phyloP scores from a whole-genome alignment of 257 asterid species.

The Scutellaria barbata region DNA sequence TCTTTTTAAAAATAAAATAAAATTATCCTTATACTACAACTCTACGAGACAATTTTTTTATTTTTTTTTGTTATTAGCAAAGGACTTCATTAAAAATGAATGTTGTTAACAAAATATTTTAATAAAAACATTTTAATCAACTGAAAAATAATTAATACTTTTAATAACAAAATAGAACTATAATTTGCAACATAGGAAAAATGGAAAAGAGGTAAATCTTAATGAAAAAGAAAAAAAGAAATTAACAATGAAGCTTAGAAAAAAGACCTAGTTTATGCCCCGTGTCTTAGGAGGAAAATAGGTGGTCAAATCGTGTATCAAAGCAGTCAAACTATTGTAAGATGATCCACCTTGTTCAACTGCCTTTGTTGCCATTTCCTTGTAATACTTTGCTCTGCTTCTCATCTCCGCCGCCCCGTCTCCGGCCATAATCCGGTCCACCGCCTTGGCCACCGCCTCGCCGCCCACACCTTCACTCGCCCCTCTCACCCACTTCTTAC shows the following conservation, averaged over 20 bases:
- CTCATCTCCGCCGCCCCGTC: slow-evolving; percentile 50
- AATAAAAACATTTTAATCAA: too few relatives aligned
- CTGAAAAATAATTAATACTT: too few relatives aligned
- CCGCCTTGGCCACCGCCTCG: slow-evolving; percentile 47
- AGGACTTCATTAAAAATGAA: too few relatives aligned
- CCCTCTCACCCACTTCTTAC: slow-evolving; percentile 36
- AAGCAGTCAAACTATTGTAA: slow-evolving; percentile 42
- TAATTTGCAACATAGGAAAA: too few relatives aligned
- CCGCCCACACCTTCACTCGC: slow-evolving; percentile 45
- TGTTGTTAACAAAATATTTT: too few relatives aligned
- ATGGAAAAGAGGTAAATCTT: too few relatives aligned
- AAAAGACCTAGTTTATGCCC: not conserved
- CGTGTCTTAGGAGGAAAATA: slow-evolving; percentile 14
- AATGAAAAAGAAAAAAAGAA: too few relatives aligned
- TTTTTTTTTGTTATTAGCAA: too few relatives aligned
- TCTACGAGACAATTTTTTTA: too few relatives aligned
- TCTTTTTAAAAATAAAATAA: too few relatives aligned
- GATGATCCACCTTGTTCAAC: slow-evolving; percentile 75
- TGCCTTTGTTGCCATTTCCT: slow-evolving; percentile 49
- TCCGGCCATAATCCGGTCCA: slow-evolving; percentile 45
- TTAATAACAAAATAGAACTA: too few relatives aligned
- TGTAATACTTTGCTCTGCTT: slow-evolving; percentile 34
- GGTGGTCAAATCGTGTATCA: slow-evolving; percentile 45
- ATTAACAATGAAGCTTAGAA: not conserved
- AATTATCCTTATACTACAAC: too few relatives aligned